Conservation (phyloP, 2,329 filamentous ascomycete species). For the Alternaria viburni region DNA sequence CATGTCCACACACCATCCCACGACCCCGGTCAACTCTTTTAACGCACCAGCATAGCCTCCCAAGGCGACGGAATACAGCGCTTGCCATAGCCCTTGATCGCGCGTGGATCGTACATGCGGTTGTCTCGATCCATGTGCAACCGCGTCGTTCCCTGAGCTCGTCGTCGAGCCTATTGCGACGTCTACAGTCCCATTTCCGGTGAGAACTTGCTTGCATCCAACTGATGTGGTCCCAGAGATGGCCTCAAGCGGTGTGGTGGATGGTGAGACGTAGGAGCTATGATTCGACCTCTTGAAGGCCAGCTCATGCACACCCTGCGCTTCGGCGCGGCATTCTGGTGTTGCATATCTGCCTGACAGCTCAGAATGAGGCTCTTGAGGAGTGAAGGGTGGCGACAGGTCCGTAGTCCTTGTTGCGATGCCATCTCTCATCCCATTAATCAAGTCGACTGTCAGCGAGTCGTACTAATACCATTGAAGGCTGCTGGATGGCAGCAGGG, state of each 20-base stretch:
- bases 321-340: background rate
- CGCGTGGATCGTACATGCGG: background rate
- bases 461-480: background rate
- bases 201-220: background rate
- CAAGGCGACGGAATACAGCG: background rate
- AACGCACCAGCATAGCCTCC: background rate
- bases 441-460: background rate
- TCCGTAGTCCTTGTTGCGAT: background rate
- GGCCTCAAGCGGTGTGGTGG: background rate
- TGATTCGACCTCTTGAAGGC: background rate
- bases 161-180: background rate
- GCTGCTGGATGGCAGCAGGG: background rate
- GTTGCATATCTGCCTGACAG: background rate
- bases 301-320: background rate
- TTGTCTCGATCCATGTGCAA: background rate
- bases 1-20: constrained; percentile 8
- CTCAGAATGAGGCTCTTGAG: background rate
- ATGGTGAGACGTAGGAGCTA: background rate
- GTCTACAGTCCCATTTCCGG: background rate
- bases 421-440: background rate
- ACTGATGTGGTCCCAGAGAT: background rate
- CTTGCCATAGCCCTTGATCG: background rate
- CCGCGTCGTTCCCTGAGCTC: background rate
- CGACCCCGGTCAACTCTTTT: background rate
- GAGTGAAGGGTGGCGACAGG: background rate